Conservation (phyloP, 2,329 filamentous ascomycete genomes). For the Grosmannia serpens region DNA sequence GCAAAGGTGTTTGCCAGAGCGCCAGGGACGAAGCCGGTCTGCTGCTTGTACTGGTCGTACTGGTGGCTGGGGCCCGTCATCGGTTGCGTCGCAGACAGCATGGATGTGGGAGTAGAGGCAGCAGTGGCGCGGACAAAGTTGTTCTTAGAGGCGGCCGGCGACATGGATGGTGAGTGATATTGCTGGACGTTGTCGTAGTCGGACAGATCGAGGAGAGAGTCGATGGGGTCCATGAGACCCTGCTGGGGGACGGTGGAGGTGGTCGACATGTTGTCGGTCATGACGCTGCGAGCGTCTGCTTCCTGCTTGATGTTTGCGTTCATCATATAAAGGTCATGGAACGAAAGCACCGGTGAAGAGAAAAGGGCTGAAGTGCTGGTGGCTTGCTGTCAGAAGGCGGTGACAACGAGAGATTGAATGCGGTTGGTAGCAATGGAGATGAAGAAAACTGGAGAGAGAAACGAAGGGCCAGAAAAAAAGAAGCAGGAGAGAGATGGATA, state of each 20-base stretch:
- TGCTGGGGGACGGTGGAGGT: conserved; percentile 19
- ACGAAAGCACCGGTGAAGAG: neutral
- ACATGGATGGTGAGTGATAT: conserved; percentile 50
- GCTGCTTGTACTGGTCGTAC: conserved; percentile 90
- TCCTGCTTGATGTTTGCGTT: conserved; percentile 12
- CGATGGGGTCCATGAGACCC: conserved; percentile 34
- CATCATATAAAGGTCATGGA: neutral
- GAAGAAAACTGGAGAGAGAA: neutral
- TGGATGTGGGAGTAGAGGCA: conserved; percentile 30
- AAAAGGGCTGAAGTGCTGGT: neutral
- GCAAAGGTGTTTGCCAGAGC: conserved; percentile 71
- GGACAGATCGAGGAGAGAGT: conserved; percentile 48
- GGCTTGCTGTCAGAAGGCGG: neutral
- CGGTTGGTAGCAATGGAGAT: neutral
- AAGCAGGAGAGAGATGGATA: neutral
- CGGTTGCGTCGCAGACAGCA: conserved; percentile 41
- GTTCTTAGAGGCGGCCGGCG: conserved; percentile 41
- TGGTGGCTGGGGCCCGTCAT: conserved; percentile 82
- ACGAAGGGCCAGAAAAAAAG: neutral
- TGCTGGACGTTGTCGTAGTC: conserved; percentile 47
- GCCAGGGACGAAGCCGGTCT: conserved; percentile 82
- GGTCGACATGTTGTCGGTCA: conserved; percentile 15
- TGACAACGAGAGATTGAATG: neutral
- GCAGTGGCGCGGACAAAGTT: conserved; percentile 33
- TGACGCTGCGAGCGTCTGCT: conserved; percentile 4